Evolutionary conservation across 108 stramenopile genomes (phyloP), one percentile per base, ranked within the genome.

Genomic region (Nitzschia sp.): DNA sequence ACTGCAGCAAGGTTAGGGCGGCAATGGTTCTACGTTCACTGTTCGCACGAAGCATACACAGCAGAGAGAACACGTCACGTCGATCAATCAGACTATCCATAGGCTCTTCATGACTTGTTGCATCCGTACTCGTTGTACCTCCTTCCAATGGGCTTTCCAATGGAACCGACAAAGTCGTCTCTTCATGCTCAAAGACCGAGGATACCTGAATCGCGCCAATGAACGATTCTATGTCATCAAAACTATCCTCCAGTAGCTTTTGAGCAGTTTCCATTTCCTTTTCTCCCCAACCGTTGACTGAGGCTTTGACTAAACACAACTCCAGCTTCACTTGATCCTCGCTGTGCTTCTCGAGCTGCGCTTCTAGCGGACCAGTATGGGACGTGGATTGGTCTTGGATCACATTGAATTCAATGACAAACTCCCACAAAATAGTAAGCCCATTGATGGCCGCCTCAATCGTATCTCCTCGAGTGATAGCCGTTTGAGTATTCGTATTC

Each of bases 31-130:
- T 68, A 44, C 70, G 55, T 6, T 78, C 77, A 19, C 63, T 70
- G 5, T 75, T 68, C 10, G 80, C 72, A 15, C 85, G 66, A 5
- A 86, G 59, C 75, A 80, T 78, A 61, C 85, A 86, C 37, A 86
- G 77, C 52, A 86, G 58, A 41, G 61, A 72, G 63, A 86, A 83
- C 0, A 86, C 59, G 42, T 86, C 85, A 54, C 67, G 19, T 78
- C 69, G 14, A 80, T 79, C 43, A 86, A 65, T 10, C 65, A 26
- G 41, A 61, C 66, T 38, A 86, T 57, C 11, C 69, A 65, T 8
- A 57, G 65, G 48, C 85, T 65, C 46, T 62, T 65, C 51, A 37
- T 12, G 17, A 15, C 51, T 25, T 57, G 63, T 17, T 66, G 50
- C 50, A 62, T 62, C 41, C 56, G 70, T 61, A 17, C n/a, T n/a